Evolutionary conservation across 169 alveolate genomes (phyloP), one percentile per base, ranked within the genome.

Genomic region (Toxoplasma gondii): DNA sequence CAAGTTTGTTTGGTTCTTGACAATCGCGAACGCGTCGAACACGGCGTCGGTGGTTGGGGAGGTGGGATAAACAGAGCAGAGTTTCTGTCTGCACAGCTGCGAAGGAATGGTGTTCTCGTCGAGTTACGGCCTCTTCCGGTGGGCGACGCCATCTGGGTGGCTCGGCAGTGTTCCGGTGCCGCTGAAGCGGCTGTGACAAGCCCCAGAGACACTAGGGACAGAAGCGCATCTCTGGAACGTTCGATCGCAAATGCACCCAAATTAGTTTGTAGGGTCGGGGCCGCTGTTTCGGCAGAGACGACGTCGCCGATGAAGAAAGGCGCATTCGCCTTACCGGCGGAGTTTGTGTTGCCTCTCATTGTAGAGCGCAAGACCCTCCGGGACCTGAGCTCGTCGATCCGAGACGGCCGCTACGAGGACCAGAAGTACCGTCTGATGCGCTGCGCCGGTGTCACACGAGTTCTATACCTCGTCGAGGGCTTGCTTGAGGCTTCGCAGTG

Each of bases 391-490:
- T 10, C 69, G 19, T 82, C 90, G 36, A 24, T 82, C 31, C 53
- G 90, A 22, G 90, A 82, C 34, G 90, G 90, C 90, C 53, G 90
- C 69, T 82, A 82, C 67, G 90, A 82, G 41, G 90, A 82, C 67
- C 90, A 82, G 64, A 82, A 82, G 67, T 82, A 29, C 67, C 90
- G 90, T 0, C 67, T 82, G 67, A 38, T 82, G 90, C 90, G 64
- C 29, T 82, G 90, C 41, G 31, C 69, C 34, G 90, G 90, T 16
- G 90, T 82, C 43, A 43, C n/a, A 22, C 53, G 90, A 41, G 67
- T 82, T 29, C 41, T 82, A 22, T 82, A 82, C 41, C 64, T 82
- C n/a, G 90, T 82, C 27, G 90, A 82, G 41, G 90, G 90, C 41
- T 31, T 82, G 69, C 67, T 82, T 29, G 69, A 82, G 67, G 54